Conservation (phyloP, 1,284 basidiomycete genomes). For the Exobasidium cylindrosporum region DNA sequence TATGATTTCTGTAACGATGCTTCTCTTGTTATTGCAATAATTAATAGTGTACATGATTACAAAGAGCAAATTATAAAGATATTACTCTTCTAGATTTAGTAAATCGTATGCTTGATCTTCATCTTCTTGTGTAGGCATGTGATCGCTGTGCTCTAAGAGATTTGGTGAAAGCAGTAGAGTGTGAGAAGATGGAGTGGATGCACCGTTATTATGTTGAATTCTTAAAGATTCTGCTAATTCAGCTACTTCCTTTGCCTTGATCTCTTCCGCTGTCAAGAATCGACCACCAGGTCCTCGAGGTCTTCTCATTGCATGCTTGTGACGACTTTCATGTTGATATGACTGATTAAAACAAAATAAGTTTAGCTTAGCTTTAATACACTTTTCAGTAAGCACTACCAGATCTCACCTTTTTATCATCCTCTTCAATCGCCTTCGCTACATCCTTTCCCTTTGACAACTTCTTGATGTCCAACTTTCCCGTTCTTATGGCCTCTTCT, state of each 20-base stretch:
- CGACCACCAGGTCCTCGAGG: slow-evolving; percentile 93
- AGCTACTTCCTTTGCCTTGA: slow-evolving; percentile 59
- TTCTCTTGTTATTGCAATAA: too few species aligned
- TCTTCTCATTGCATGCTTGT: slow-evolving; percentile 94
- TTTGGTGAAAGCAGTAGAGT: neutral
- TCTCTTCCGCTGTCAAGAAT: slow-evolving; percentile 92
- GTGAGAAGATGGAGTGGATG: slow-evolving; percentile 4
- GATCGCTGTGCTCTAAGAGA: neutral
- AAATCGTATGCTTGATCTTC: neutral
- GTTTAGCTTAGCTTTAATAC: slow-evolving; percentile 58
- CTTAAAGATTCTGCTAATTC: slow-evolving; percentile 31
- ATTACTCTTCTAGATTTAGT: neutral
- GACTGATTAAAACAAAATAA: too few species aligned
- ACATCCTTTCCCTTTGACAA: slow-evolving; percentile 8
- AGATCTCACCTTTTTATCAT: slow-evolving; percentile 11
- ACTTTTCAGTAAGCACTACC: too few species aligned
- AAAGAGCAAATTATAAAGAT: too few species aligned
- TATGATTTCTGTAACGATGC: too few species aligned
- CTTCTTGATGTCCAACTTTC: slow-evolving; percentile 20
- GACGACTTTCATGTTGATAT: slow-evolving; percentile 92
- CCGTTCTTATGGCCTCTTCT: slow-evolving; percentile 9
- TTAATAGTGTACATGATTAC: too few species aligned
- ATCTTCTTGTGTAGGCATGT: neutral
- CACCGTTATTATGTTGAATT: too few species aligned
- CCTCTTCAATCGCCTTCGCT: slow-evolving; percentile 20